phyloP scores from a whole-genome alignment of 1,284 basidiomycete species.

The Leccinum solheimii region DNA sequence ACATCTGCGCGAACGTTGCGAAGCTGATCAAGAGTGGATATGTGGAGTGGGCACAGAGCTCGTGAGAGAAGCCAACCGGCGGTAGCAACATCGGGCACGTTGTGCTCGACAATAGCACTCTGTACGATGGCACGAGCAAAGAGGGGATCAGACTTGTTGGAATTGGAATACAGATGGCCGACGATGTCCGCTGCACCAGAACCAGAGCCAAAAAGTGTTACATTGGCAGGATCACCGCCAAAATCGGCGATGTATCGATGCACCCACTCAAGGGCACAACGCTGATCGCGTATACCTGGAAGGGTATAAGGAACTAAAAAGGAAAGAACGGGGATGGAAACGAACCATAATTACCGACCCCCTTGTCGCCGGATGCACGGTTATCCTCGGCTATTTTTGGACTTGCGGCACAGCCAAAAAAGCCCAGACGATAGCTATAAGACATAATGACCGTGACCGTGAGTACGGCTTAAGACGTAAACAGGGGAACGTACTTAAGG shows the following conservation, averaged over 20 bases:
- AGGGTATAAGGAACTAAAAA: slow-evolving; percentile 4
- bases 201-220: slow-evolving; percentile 70
- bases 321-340: slow-evolving; percentile 13
- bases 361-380: slow-evolving; percentile 57
- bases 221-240: slow-evolving; percentile 68
- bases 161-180: slow-evolving; percentile 63
- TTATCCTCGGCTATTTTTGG: slow-evolving; percentile 66
- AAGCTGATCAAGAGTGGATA: slow-evolving; percentile 59
- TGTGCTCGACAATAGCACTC: slow-evolving; percentile 60
- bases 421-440: slow-evolving; percentile 67
- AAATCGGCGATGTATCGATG: slow-evolving; percentile 64
- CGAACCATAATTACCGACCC: slow-evolving; percentile 75
- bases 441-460: slow-evolving; percentile 11
- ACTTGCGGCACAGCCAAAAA: slow-evolving; percentile 71
- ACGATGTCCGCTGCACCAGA: slow-evolving; percentile 73
- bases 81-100: slow-evolving; percentile 54
- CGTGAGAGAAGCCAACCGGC: slow-evolving; percentile 69
- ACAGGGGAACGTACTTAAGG: slow-evolving; percentile 60
- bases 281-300: slow-evolving; percentile 68
- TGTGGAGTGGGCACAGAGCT: slow-evolving; percentile 53
- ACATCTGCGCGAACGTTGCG: slow-evolving; percentile 55
- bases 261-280: slow-evolving; percentile 69
- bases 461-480: slow-evolving; percentile 20
- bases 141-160: slow-evolving; percentile 57
- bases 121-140: slow-evolving; percentile 71